Conservation (phyloP, 495 filamentous ascomycete genomes). For the Annulohypoxylon stygium region DNA sequence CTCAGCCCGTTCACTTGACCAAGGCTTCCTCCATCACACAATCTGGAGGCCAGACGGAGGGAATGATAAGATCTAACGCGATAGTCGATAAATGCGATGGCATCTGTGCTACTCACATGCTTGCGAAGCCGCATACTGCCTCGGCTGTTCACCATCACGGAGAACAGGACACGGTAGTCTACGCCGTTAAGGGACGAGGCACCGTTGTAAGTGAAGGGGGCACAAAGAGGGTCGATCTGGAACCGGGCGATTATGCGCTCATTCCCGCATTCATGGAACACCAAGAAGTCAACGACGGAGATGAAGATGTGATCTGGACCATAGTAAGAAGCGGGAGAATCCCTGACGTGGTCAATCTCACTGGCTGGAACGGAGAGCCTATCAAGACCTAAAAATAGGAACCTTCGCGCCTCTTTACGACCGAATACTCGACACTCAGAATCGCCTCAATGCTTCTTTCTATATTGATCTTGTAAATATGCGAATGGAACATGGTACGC, state of each 20-base stretch:
- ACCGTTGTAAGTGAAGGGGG: slow-evolving; percentile 56
- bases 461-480: slow-evolving; percentile 45
- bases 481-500: slow-evolving; percentile 24
- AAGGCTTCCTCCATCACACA: slow-evolving; percentile 43
- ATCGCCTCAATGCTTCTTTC: slow-evolving; percentile 23
- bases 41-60: slow-evolving; percentile 62
- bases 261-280: slow-evolving; percentile 69
- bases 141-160: slow-evolving; percentile 68
- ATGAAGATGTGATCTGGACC: slow-evolving; percentile 67
- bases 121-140: slow-evolving; percentile 65
- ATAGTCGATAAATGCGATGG: slow-evolving; percentile 63
- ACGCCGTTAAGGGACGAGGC: slow-evolving; percentile 63
- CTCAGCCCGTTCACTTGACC: slow-evolving; percentile 49
- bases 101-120: slow-evolving; percentile 65
- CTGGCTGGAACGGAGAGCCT: slow-evolving; percentile 60
- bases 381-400: slow-evolving; percentile 19
- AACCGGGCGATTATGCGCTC: slow-evolving; percentile 66
- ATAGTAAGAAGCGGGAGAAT: slow-evolving; percentile 65
- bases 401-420: slow-evolving; percentile 13
- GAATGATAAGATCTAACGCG: slow-evolving; percentile 67
- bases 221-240: slow-evolving; percentile 59
- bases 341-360: slow-evolving; percentile 64
- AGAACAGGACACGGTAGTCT: slow-evolving; percentile 68
- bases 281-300: slow-evolving; percentile 69
- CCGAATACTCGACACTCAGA: slow-evolving; percentile 5